Percentiles rank a stretch among this genome's conserved stretches.
phyloP scores from a whole-genome alignment of 352 stramenopile genomes.

The Phytophthora fragariaefolia region DNA sequence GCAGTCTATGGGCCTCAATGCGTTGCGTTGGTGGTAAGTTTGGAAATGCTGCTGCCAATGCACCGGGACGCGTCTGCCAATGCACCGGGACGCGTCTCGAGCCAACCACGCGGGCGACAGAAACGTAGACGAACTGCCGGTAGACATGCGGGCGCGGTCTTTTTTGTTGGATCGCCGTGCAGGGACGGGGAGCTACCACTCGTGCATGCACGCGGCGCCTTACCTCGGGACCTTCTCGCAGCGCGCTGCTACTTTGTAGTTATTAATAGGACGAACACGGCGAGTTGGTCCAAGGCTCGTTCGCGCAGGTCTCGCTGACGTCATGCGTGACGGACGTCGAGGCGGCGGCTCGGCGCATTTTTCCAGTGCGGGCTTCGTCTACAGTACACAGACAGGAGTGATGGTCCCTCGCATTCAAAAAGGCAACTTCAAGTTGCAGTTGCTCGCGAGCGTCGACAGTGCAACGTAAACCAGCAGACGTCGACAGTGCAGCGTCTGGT shows the following conservation, averaged over 20 bases:
- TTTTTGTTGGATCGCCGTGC: slow-evolving; percentile 30
- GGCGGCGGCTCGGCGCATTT: neutral
- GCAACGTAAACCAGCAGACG: neutral
- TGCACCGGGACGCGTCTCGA: neutral
- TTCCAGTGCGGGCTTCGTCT: slow-evolving; percentile 15
- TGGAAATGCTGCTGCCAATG: slow-evolving; percentile 9
- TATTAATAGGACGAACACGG: slow-evolving; percentile 12
- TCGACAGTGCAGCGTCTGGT: neutral
- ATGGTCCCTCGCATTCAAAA: slow-evolving; percentile 27
- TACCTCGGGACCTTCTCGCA: slow-evolving; percentile 10
- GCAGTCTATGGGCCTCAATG: neutral
- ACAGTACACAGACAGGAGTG: slow-evolving; percentile 2
- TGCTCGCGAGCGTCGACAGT: neutral
- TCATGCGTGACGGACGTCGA: neutral
- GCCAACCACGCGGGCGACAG: slow-evolving; percentile 16
- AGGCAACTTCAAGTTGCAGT: slow-evolving; percentile 35
- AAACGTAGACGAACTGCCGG: slow-evolving; percentile 1
- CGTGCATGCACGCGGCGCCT: slow-evolving; percentile 17
- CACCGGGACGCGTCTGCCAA: slow-evolving; percentile 16
- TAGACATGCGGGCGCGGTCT: slow-evolving; percentile 20
- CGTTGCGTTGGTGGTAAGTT: slow-evolving; percentile 9
- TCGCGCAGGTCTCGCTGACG: neutral
- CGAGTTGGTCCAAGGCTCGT: neutral
- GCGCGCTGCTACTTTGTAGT: neutral
- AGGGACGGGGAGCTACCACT: slow-evolving; percentile 20